Evolutionary conservation across 768 basidiomycete genomes (phyloP), one percentile per base, ranked within the genome.

Genomic region (Termitomyces sp.): DNA sequence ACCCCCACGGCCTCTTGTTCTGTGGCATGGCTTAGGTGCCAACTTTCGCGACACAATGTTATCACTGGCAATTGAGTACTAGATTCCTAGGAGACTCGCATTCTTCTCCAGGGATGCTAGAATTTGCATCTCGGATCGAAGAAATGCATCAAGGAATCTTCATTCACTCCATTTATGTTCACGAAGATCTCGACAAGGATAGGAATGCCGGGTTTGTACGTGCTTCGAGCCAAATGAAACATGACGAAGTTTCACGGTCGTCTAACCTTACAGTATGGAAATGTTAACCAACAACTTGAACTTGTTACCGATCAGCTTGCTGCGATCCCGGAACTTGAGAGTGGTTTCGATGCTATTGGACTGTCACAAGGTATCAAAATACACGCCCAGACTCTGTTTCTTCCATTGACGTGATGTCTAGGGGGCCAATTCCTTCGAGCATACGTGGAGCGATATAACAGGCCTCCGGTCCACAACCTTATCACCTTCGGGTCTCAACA

Each of bases 401-500:
- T 25, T 44, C 5, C 16, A 4, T 29, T 35, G 43, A 54, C 21
- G 2, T 49, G 16, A 29, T 56, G 45, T 19, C 23, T 58, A 87
- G 87, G 87, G 19, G 92, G 92, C 5, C 92, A 92, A 66, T 94
- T 95, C 69, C 78, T 93, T 37, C 82, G 92, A n/a, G 91, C 86
- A 31, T 94, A 91, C 62, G 81, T 89, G 19, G 88, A 94, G 63
- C 75, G 82, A 23, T 85, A 85, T 68, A 92, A 92, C 66, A 66
- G 69, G 3, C 92, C 90, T 0, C 85, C 85, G 0, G 74, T 93
- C 4, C 75, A 86, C 68, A 95, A 93, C 68, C 81, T 95, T 60
- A 82, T 95, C 46, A 92, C 91, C 0, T 93, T 95, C 66, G 92
- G 92, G 44, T 85, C 89, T 19, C 91, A 91, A 59, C 91, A 93